Evolutionary conservation across 345 rosid genomes (phyloP).

Genomic region (Laguncularia racemosa): DNA sequence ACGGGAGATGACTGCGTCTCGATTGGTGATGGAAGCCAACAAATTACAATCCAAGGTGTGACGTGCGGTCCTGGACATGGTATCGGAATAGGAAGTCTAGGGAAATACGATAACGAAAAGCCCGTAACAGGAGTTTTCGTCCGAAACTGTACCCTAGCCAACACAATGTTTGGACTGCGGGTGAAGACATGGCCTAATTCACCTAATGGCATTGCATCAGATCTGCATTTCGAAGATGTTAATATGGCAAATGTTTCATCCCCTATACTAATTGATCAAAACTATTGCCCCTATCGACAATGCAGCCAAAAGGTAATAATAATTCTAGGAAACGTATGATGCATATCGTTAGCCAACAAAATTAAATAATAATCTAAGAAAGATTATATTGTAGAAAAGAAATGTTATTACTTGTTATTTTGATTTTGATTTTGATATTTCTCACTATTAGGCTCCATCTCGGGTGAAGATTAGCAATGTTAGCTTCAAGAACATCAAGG

Average conservation of each 20-base stretch:
- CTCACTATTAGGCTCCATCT: constrained; percentile 16
- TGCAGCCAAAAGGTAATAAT: constrained; percentile 17
- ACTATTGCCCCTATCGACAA: constrained; percentile 20
- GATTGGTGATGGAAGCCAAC: constrained; percentile 34
- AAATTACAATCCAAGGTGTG: constrained; percentile 18
- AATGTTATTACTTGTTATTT: neutral
- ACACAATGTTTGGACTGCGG: constrained; percentile 34
- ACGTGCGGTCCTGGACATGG: constrained; percentile 73
- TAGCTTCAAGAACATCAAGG: constrained; percentile 39
- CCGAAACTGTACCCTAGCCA: constrained; percentile 16
- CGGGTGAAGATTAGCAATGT: constrained; percentile 31
- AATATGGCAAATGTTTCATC: constrained; percentile 17
- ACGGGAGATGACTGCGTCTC: constrained; percentile 70
- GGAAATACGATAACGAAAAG: constrained; percentile 26
- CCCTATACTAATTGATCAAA: constrained; percentile 37
- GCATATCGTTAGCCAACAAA: no score
- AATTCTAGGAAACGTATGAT: no score
- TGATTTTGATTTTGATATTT: no score
- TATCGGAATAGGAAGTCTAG: constrained; percentile 50
- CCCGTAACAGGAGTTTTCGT: constrained; percentile 29
- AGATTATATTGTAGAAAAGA: no score
- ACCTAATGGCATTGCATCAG: constrained; percentile 11
- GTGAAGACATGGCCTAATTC: constrained; percentile 55
- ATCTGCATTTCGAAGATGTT: constrained; percentile 28
- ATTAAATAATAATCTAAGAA: no score